Base-by-base conservation (phyloP, 2,329 filamentous ascomycete genomes). In the Phoma sp. region DNA sequence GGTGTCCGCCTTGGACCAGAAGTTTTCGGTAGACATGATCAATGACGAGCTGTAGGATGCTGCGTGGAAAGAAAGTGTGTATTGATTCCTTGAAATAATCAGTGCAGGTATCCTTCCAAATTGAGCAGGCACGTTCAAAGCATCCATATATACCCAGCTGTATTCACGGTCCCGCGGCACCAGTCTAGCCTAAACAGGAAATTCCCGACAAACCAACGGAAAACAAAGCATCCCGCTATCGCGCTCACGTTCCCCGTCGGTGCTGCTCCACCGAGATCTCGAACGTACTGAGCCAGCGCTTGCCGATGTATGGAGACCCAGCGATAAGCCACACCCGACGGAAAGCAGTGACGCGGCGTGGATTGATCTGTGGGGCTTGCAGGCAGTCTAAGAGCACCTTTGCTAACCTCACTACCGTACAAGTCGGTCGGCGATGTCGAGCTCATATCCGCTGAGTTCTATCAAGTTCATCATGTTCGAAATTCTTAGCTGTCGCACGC, bases 1-100 rank as follows among this genome's bases (percentile, higher is more conserved):
- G 24, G 13, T 43, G 13, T 47, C 43, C 21, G 43, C 51, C 17
- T 54, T 54, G 2, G 36, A n/a, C 43, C 51, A 54, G 24, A 47
- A 47, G 21, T 51, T 41, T 24, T 24, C 22, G 25, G 33, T 6
- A 13, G 32, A 10, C 48, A 51, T 51, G 24, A 9, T 36, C 8
- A 10, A 12, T 12, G 8, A 19, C 17, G 15, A n/a, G 33, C 4
- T 19, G 15, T 13, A 36, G 15, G 15, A 10, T 9, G 9, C 15
- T 17, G 15, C 33, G 15, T 36, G 10, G 33, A 6, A 6, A 4
- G 3, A n/a, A 10, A 17, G 17, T 17, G 17, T 9, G 15, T 17
- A 9, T 36, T 36, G 12, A 13, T 36, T 6, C 6, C 15, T 17
- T 17, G 17, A 17, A 19, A 17, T 17, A 17, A 36, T 17, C 15